phyloP scores from a whole-genome alignment of 163 green algal genomes.

The Scenedesmus sp. region DNA sequence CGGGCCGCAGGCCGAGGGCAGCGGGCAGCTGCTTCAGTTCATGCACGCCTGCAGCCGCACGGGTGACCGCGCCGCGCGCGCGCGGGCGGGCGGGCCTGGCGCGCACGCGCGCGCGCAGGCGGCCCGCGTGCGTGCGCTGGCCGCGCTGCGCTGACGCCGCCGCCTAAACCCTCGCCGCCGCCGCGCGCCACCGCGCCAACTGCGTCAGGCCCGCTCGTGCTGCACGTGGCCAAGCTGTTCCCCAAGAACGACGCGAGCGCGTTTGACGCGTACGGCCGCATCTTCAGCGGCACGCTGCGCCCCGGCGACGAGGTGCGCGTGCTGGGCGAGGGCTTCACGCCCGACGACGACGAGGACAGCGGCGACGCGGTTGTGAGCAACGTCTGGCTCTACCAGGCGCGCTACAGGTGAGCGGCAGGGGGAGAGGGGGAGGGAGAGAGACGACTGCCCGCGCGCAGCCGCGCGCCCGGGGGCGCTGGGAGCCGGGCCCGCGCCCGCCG shows the following conservation, averaged over 20 bases:
- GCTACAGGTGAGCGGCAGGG: constrained; percentile 66
- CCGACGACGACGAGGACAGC: constrained; percentile 98
- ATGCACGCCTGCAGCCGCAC: constrained; percentile 79
- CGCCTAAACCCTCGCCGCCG: not conserved
- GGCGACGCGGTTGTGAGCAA: constrained; percentile 76
- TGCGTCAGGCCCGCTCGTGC: constrained; percentile 75
- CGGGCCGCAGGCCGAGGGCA: constrained; percentile 43
- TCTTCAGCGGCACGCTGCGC: constrained; percentile 91
- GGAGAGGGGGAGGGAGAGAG: no score
- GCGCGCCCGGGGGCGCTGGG: no score
- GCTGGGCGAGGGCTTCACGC: constrained; percentile 94
- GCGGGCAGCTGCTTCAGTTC: constrained; percentile 52
- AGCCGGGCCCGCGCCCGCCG: no score
- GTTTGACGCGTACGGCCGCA: constrained; percentile 94
- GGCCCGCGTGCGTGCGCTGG: not conserved
- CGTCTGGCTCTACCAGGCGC: constrained; percentile 81
- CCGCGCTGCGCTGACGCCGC: not conserved
- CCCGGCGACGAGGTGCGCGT: constrained; percentile 87
- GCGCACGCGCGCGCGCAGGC: not conserved
- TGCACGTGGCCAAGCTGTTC: constrained; percentile 96
- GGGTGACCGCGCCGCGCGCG: not conserved
- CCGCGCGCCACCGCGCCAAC: constrained; percentile 21
- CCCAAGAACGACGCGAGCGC: constrained; percentile 83
- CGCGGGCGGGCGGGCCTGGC: not conserved
- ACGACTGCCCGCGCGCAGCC: no score